Base-by-base conservation (phyloP, 345 rosid species). In the Gynandropsis gynandra region DNA sequence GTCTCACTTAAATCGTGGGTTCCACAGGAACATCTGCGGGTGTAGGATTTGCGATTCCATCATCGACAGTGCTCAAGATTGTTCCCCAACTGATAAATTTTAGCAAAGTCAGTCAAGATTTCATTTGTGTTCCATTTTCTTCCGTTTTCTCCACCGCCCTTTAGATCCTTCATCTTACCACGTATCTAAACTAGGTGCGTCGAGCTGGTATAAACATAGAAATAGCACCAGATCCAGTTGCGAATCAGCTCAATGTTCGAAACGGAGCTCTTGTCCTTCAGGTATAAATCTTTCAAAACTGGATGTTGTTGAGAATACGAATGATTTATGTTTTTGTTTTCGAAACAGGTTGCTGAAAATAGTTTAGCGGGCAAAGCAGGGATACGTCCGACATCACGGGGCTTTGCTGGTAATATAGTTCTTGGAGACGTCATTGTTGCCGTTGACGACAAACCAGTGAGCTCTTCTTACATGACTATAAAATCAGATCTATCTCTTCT, bases 41-140 rank as follows among this genome's bases (percentile, higher is more conserved):
- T 47, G 95, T 90, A 16, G 96, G 98, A 8, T 90, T 90, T 72
- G 98, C 98, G 45, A 90, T 90, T 34, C 98, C 96, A 0, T 87
- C 98, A 37, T 80, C 92, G 36, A 87, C 95, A 2, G 95, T 90
- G 42, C 62, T 79, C 50, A 90, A 77, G 75, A 87, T 90, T 68
- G 95, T 84, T 41, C 98, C 96, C 48, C 96, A 87, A 62, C 76
- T 90, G 56, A 84, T 90, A 57, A 63, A 82, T 11, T 76, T 76
- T 62, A 92, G 98, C 50, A 90, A 84, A 70, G 95, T 82, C 70
- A 77, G 83, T 66, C 21, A 9, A 10, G 0, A 12, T 9, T 18
- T n/a, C 14, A 5, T 55, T 42, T 13, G 52, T 55, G 7, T 41
- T 31, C 8, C 16, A 53, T 51, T 43, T 42, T 18, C 37, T 36